A percentile compares a stretch with the other conserved stretches of the same genome.
Conservation (phyloP, 2,329 filamentous ascomycete species). For the Dothidotthia symphoricarpi region DNA sequence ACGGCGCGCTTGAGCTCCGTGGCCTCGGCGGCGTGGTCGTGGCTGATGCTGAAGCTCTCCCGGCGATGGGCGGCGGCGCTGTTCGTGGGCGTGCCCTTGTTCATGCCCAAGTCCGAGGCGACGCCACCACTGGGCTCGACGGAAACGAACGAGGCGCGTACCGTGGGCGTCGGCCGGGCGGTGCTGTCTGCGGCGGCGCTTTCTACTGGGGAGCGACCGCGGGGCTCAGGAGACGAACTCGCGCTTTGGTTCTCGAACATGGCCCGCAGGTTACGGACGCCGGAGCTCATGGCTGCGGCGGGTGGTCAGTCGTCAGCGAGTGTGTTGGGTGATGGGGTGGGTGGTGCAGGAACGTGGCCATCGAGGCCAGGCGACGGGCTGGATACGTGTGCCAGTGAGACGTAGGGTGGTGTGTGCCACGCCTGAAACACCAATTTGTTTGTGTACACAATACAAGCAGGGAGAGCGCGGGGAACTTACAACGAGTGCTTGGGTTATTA, state of each 20-base stretch:
- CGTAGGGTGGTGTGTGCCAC: slow-evolving; percentile 24
- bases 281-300: slow-evolving; percentile 49
- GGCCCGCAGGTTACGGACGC: slow-evolving; percentile 51
- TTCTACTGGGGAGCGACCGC: slow-evolving; percentile 46
- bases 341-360: no score
- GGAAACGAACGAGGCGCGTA: slow-evolving; percentile 51
- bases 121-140: slow-evolving; percentile 44
- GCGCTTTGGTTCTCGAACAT: slow-evolving; percentile 49
- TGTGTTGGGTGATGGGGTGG: slow-evolving; percentile 14
- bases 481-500: slow-evolving; percentile 9
- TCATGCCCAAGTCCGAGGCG: slow-evolving; percentile 23
- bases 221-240: slow-evolving; percentile 42
- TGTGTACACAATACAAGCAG: slow-evolving; percentile 17
- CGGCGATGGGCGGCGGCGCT: slow-evolving; percentile 36
- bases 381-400: slow-evolving; percentile 28
- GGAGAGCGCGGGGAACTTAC: slow-evolving; percentile 21
- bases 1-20: slow-evolving; percentile 43
- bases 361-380: slow-evolving; percentile 6
- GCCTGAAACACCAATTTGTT: slow-evolving; percentile 24
- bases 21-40: slow-evolving; percentile 34
- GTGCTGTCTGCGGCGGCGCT: slow-evolving; percentile 28
- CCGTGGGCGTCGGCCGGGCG: slow-evolving; percentile 44
- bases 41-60: slow-evolving; percentile 46
- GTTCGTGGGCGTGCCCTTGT: slow-evolving; percentile 29
- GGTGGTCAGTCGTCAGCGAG: slow-evolving; percentile 27